phyloP scores from a whole-genome alignment of 148 eudicot genomes.

The Camellia lanceoleosa region DNA sequence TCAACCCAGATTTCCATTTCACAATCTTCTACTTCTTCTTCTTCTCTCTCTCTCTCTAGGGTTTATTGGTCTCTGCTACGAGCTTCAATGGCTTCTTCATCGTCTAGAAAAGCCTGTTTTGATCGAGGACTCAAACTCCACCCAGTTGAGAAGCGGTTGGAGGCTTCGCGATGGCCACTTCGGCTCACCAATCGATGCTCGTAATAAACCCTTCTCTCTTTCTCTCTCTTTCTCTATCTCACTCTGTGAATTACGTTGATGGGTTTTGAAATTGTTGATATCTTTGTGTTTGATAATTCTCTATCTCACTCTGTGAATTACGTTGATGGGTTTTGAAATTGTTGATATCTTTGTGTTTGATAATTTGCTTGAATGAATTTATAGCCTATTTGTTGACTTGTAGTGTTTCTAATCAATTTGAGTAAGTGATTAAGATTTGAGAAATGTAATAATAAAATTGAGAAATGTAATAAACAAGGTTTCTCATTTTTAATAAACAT shows the following conservation, averaged over 20 bases:
- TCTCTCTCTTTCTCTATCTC: no score
- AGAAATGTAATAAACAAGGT: no score
- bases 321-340: background rate
- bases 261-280: no score
- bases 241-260: no score
- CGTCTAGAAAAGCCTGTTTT: constrained; percentile 28
- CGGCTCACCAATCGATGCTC: constrained; percentile 39
- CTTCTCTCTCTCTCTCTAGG: constrained; percentile 10
- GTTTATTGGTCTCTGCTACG: constrained; percentile 8
- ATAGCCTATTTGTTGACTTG: background rate
- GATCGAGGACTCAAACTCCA: constrained; percentile 28
- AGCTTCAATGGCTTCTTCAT: constrained; percentile 30
- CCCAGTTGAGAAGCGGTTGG: constrained; percentile 35
- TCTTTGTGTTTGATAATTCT: no score
- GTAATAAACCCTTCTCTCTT: background rate
- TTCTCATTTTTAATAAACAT: no score
- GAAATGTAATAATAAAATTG: no score
- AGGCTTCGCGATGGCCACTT: constrained; percentile 28
- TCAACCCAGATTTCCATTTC: background rate
- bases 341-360: constrained; percentile 5
- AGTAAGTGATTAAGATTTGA: no score
- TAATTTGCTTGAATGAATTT: background rate
- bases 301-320: background rate
- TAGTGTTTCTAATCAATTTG: background rate
- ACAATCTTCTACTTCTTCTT: background rate